Evolutionary conservation across 2,329 filamentous ascomycete genomes (phyloP), one percentile per base, ranked within the genome.

Genomic region (Trichoderma brevicompactum): DNA sequence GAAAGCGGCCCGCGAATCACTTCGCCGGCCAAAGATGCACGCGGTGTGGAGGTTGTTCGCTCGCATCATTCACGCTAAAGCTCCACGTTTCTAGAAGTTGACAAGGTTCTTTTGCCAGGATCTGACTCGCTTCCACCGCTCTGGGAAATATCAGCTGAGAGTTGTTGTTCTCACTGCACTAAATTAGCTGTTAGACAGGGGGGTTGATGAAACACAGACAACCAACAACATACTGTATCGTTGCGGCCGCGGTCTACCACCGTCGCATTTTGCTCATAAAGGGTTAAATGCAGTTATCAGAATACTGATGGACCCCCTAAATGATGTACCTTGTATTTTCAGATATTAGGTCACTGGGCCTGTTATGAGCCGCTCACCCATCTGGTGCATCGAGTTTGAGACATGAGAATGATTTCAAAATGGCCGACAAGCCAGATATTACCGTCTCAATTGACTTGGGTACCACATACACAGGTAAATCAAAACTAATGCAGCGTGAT

Each of bases 381-480:
- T 17, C 17, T 32, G 58, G 32, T 49, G 36, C 44, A 61, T 40
- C 7, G 7, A 52, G 41, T 15, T 34, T 41, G 4, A 34, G 7
- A 23, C 38, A 15, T 36, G 58, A 12, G 4, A 63, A 44, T 50
- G 48, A 54, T 52, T 12, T 63, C 59, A 53, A 34, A 9, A 67
- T 67, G 66, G 49, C 49, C 15, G 49, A 79, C 38, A 78, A 80
- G 63, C 71, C 82, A 12, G 71, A 63, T 17, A 63, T 63, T 41
- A 44, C 79, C 9, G 77, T 82, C 19, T 77, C 80, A 10, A 71
- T 82, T 15, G 80, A 82, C 65, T 69, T 82, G 15, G 80, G 80
- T 36, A 82, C 79, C 19, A 82, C 80, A 17, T 82, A 78, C 53
- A 82, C 80, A 63, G 80, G 80, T 74, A 73, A 58, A 46, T 15